Evolutionary conservation across 2,329 filamentous ascomycete species (phyloP), one percentile per base, ranked within the genome.

Genomic region (Alternaria panax): DNA sequence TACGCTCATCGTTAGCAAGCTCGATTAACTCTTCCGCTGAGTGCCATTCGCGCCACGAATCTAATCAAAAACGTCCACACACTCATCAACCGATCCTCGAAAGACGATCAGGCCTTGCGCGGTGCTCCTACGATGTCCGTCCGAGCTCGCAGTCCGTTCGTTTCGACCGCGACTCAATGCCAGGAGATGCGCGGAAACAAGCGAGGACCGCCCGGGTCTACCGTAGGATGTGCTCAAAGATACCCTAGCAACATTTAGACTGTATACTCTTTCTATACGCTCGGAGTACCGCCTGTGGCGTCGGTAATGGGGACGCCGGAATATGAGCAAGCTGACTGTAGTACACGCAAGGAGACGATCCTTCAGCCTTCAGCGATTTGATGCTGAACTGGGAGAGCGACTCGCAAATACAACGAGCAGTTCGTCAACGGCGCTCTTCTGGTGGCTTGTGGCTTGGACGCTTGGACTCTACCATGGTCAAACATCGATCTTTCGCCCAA

Each of bases 261-360:
- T 54, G 43, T 43, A 40, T 54, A 48, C 47, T 51, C 12, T 48
- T 56, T 55, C 58, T 64, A 63, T 61, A 63, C 60, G 55, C 58
- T 57, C 54, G 55, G 53, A 57, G 34, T 36, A 42, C 57, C 57
- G 57, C 47, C 55, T 36, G 53, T 62, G 51, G 58, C 53, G 60
- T 66, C 69, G 69, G 68, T 59, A 62, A 61, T 68, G 62, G 69
- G 66, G 66, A 60, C 59, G 54, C 69, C 68, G 66, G 54, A 59
- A 56, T 54, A 56, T 45, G 45, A 53, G 42, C 52, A 59, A 48
- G 60, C 59, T 64, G 62, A 68, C 64, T 63, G 60, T 52, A 36
- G 57, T 48, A 53, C 58, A 47, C 55, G 58, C 54, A 59, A 50
- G 36, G 43, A 47, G 59, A 62, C 48, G 69, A 65, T 66, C 57